Base-by-base conservation (phyloP, 306 rosid species). In the Vigna nakashimae region DNA sequence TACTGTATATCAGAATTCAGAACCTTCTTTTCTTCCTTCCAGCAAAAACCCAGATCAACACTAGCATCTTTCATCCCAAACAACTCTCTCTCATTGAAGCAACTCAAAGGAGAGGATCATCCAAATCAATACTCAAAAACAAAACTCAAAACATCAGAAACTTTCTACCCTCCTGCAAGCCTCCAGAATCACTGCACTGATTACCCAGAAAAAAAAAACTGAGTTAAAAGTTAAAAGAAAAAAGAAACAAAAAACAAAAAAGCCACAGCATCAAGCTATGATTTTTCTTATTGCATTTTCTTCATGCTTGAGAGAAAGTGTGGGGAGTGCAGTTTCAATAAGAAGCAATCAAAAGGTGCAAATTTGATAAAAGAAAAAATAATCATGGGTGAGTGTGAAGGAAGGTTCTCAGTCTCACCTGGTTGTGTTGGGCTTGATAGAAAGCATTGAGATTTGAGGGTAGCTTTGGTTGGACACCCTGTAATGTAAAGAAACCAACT, bases 31-130 rank as follows among this genome's bases (percentile, higher is more conserved):
- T 78, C 88, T 84, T 85, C 76, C 82, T 85, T 58, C 87, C 82
- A 32, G 83, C 69, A 84, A 87, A 88, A 85, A 79, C 89, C 90
- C 88, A 89, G 88, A 87, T 90, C 75, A 89, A 81, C 50, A 69
- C 76, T 22, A 57, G 71, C 88, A 91, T 83, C 78, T 83, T 86
- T 82, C 73, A 82, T 73, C 76, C 82, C 68, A 24, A 75, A 65
- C 10, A 85, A 50, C 34, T 48, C 22, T 57, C 65, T 84, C 73
- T 74, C 74, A 79, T 78, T 79, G 69, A 76, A 75, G 15, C 77
- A 83, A 74, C 69, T 81, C 75, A 20, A 63, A 60, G 46, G 26
- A 24, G 65, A 60, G 22, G 13, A 72, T 50, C 82, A 76, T 71
- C 66, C 28, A 46, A 56, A 82, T 42, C 68, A 65, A 63, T 50